Percentiles rank a stretch among this genome's conserved stretches.
Conservation (phyloP, 495 filamentous ascomycete species). For the Penicillium ucsense region DNA sequence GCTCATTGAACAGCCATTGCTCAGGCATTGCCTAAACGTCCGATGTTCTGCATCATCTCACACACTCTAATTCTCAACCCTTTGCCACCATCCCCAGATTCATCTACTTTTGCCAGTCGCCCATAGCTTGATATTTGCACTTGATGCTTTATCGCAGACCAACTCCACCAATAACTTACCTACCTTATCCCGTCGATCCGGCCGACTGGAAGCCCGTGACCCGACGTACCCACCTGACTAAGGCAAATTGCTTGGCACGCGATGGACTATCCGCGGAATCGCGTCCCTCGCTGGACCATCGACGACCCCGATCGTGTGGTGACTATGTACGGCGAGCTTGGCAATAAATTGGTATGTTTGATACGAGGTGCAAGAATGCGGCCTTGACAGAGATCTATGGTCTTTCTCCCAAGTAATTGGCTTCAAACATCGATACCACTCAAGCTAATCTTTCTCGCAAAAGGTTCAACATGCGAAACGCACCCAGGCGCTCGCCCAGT, state of each 20-base stretch:
- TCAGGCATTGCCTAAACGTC: no score
- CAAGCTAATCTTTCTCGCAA: constrained; percentile 1
- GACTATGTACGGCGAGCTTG: constrained; percentile 84
- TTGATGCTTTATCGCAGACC: no score
- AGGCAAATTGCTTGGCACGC: constrained; percentile 16
- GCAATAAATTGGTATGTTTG: constrained; percentile 64
- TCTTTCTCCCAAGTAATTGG: background rate
- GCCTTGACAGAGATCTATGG: background rate
- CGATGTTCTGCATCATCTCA: no score
- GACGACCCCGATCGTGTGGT: constrained; percentile 15
- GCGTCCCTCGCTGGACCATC: constrained; percentile 9
- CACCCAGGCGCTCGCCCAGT: constrained; percentile 75
- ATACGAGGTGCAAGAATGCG: background rate
- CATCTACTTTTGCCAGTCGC: no score
- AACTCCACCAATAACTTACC: background rate
- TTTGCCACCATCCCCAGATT: no score
- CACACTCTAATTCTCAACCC: no score
- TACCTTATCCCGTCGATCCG: constrained; percentile 1
- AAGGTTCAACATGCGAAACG: constrained; percentile 97
- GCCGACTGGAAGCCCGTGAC: background rate
- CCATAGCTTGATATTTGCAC: no score
- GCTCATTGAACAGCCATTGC: no score
- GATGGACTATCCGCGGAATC: constrained; percentile 11
- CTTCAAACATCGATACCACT: background rate
- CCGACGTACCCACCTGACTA: constrained; percentile 16